Conservation (phyloP, 176 grass and related monocot genomes). For the barley (Hordeum vulgare) region DNA sequence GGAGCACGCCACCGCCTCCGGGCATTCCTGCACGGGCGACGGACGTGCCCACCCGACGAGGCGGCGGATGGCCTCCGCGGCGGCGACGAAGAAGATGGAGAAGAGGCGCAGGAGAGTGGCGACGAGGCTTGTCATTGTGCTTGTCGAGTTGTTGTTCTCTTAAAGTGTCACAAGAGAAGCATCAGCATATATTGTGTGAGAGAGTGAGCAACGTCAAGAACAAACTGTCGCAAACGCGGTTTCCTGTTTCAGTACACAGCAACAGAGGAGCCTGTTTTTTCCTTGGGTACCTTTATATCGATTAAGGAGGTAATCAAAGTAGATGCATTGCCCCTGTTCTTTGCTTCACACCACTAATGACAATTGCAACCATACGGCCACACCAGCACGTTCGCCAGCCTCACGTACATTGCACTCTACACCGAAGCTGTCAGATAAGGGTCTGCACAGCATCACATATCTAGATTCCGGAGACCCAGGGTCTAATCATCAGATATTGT, state of each 20-base stretch:
- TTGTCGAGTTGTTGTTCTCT: neutral
- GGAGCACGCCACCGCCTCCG: neutral
- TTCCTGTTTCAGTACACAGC: neutral
- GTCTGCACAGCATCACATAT: neutral
- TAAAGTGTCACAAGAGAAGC: neutral
- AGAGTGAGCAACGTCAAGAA: neutral
- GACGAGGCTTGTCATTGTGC: neutral
- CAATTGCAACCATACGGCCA: neutral
- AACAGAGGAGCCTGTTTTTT: neutral
- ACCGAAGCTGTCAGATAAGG: neutral
- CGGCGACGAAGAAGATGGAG: neutral
- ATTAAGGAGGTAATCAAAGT: neutral
- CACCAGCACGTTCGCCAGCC: neutral
- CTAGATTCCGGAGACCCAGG: neutral
- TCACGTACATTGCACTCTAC: neutral
- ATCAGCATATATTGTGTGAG: neutral
- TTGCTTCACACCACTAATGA: neutral
- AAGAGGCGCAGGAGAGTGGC: neutral
- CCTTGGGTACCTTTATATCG: neutral
- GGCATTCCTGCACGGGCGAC: neutral
- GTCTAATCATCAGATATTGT: neutral
- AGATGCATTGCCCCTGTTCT: neutral
- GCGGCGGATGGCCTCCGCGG: neutral
- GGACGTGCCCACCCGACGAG: neutral
- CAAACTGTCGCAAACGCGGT: neutral